These are phyloP conservation scores for Amanita jacksonii DNA, from an alignment of 768 basidiomycete genomes.

Conservation along the genomic window DNA sequence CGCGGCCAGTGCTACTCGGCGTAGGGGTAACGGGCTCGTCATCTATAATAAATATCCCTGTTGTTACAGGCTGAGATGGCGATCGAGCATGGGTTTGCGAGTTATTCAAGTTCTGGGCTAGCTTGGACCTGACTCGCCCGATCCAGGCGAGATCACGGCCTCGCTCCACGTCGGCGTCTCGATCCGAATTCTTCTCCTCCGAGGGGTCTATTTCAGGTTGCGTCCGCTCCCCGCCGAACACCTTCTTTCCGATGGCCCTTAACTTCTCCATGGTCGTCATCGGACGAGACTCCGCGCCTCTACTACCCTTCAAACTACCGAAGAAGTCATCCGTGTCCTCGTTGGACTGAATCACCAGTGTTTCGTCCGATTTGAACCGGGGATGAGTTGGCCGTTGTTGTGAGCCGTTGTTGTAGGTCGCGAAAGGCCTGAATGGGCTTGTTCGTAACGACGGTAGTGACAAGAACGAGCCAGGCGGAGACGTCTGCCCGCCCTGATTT, in stretches of 20 bases:
- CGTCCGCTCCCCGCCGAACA: slow-evolving; percentile 15
- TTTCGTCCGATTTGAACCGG: slow-evolving; percentile 2
- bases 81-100: slow-evolving; percentile 3
- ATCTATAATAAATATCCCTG: slow-evolving; percentile 13
- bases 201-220: slow-evolving; percentile 1
- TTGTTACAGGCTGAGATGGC: neutral
- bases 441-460: slow-evolving; percentile 1
- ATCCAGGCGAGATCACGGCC: slow-evolving; percentile 23
- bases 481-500: too few relatives aligned
- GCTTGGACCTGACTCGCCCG: slow-evolving; percentile 21
- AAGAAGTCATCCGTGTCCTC: slow-evolving; percentile 35
- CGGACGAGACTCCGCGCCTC: slow-evolving; percentile 9
- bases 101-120: slow-evolving; percentile 16
- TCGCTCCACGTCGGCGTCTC: slow-evolving; percentile 1
- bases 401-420: neutral
- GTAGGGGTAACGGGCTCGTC: slow-evolving; percentile 8
- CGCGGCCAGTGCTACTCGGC: slow-evolving; percentile 8
- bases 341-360: neutral
- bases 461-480: too few relatives aligned
- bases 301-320: slow-evolving; percentile 13
- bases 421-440: slow-evolving; percentile 9
- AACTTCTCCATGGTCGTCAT: slow-evolving; percentile 30
- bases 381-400: neutral
- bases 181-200: slow-evolving; percentile 5
- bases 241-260: slow-evolving; percentile 35